Evolutionary conservation across 1,139 yeast species (phyloP), one percentile per base, ranked within the genome.

Genomic region (Candida labiduridarum): DNA sequence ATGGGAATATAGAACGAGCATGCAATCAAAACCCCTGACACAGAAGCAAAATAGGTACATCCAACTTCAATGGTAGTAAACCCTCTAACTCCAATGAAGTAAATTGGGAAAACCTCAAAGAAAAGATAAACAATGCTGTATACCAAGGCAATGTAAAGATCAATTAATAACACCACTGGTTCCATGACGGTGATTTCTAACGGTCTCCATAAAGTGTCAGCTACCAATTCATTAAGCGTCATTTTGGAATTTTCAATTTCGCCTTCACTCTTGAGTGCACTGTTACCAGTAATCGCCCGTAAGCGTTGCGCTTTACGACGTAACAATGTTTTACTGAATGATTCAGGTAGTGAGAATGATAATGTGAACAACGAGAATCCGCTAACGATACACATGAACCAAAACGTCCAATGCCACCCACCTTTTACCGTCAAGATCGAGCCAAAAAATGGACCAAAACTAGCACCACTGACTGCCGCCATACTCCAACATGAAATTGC

Each of bases 21-120:
- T 16, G 66, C 72, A 30, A 63, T 14, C 11, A 52, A 36, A 34
- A 56, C 53, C 45, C 69, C 69, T 40, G 59, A 47, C 29, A 60
- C 54, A n/a, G 66, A 54, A 29, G 65, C 60, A 15, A 63, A 43
- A 52, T 59, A 68, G 29, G 68, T 48, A 22, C 31, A 43, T 57
- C 87, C 87, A 60, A 69, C 60, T 48, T 78, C 78, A 16, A 83
- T 69, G 41, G 71, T 57, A n/a, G 82, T 76, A 63, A 84, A 83
- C 46, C 71, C 61, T 56, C 79, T 71, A 34, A 71, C 60, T 4
- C 69, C 79, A 9, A 57, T 49, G 55, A 78, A 83, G 1, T 81
- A 82, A 47, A 83, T 71, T 8, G 89, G 88, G 63, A 80, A 79
- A 0, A 83, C 84, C 62, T 84, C 88, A 57, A 84, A 81, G 74